Conservation (phyloP, 192 early-diverging fungal species). For the Backusella psychrophila region DNA sequence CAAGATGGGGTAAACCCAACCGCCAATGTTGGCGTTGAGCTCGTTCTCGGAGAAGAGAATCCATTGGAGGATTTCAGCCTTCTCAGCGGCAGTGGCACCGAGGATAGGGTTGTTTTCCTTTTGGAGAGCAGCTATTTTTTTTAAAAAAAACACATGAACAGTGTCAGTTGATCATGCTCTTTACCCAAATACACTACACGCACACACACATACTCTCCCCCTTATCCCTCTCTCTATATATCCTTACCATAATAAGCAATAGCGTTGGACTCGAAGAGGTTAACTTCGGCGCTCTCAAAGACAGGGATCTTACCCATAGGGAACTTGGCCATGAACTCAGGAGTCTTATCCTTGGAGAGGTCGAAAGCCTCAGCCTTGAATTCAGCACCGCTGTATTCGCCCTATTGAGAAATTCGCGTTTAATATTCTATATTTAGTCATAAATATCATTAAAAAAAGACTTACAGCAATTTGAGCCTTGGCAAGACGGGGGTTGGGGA, state of each 20-base stretch:
- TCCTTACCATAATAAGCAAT: conserved; percentile 79
- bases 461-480: conserved; percentile 55
- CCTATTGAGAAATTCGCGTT: conserved; percentile 28
- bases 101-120: conserved; percentile 52
- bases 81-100: conserved; percentile 57
- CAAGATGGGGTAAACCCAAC: conserved; percentile 47
- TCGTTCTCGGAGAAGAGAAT: conserved; percentile 63
- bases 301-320: conserved; percentile 88
- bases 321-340: conserved; percentile 90
- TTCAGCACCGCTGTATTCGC: conserved; percentile 76
- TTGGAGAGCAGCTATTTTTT: conserved; percentile 35
- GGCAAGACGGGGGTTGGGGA: conserved; percentile 69
- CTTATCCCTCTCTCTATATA: not conserved
- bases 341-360: conserved; percentile 70
- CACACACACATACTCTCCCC: not conserved
- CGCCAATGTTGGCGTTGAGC: conserved; percentile 39
- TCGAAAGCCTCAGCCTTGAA: conserved; percentile 65
- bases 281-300: conserved; percentile 79
- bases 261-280: conserved; percentile 79
- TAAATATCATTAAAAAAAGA: too few species aligned
- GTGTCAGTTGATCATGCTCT: not conserved
- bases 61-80: conserved; percentile 66
- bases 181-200: conserved; percentile 29
- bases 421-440: not conserved
- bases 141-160: not conserved